A percentile compares a stretch with the other conserved stretches of the same genome.
These are phyloP conservation scores for Ceratobasidium theobromae DNA, from an alignment of 1,284 basidiomycete species.

Conservation along the genomic window DNA sequence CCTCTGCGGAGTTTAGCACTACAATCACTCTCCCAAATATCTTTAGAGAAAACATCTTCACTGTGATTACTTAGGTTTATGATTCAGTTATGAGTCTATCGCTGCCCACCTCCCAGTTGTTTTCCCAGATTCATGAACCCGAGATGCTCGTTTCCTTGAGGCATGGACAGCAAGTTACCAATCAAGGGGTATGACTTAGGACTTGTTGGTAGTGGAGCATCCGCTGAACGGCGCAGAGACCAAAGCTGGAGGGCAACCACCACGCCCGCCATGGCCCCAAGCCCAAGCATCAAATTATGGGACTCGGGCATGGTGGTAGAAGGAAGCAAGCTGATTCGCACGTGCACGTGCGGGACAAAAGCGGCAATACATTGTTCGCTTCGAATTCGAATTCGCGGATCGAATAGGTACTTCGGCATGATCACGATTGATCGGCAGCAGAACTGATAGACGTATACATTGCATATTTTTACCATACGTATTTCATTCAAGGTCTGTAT, in stretches of 20 bases:
- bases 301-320: too few species aligned
- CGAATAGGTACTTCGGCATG: too few species aligned
- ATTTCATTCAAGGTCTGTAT: too few species aligned
- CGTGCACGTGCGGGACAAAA: too few species aligned
- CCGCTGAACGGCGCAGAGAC: neutral
- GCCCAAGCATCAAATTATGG: neutral
- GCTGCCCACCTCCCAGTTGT: neutral
- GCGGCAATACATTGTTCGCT: too few species aligned
- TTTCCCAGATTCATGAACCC: slow-evolving; percentile 1
- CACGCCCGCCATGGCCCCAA: neutral
- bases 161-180: slow-evolving; percentile 19
- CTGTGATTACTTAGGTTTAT: neutral
- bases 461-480: too few species aligned
- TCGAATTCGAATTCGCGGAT: too few species aligned
- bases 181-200: neutral
- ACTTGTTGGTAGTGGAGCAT: neutral
- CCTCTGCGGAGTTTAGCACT: neutral
- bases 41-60: neutral
- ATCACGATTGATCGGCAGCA: too few species aligned
- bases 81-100: neutral
- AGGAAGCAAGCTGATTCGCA: neutral
- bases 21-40: neutral
- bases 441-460: too few species aligned
- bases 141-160: neutral
- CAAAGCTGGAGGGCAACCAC: neutral